Conservation (phyloP, 2,329 filamentous ascomycete genomes). For the Aspergillus jensenii region DNA sequence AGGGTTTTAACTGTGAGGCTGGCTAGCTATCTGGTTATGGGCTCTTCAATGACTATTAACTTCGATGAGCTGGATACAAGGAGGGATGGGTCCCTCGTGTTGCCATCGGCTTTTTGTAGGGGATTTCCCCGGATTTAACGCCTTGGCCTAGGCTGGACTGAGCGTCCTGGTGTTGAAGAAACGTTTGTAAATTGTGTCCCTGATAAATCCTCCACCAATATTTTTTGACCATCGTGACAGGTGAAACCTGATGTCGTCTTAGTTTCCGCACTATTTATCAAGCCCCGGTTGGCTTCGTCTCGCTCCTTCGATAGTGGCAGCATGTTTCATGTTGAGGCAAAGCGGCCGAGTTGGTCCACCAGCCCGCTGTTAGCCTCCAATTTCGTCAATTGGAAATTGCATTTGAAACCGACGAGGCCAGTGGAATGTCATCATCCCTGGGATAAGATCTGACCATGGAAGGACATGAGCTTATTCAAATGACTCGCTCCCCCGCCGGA, state of each 20-base stretch:
- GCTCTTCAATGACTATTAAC: neutral
- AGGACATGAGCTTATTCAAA: neutral
- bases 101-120: neutral
- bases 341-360: neutral
- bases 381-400: neutral
- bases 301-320: neutral
- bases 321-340: constrained; percentile 8
- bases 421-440: neutral
- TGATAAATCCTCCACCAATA: neutral
- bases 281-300: too few relatives aligned
- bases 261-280: neutral
- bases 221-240: neutral
- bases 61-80: neutral
- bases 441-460: neutral
- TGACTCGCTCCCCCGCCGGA: neutral
- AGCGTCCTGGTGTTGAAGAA: neutral
- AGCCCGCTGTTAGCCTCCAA: neutral
- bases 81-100: neutral
- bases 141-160: neutral
- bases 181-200: neutral
- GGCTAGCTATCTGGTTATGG: neutral
- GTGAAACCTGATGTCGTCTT: neutral
- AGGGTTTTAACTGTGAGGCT: neutral
- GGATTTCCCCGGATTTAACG: neutral
- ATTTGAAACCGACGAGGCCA: neutral